These are phyloP conservation scores for Trametes maxima DNA, from an alignment of 768 basidiomycete genomes.

Conservation along the genomic window DNA sequence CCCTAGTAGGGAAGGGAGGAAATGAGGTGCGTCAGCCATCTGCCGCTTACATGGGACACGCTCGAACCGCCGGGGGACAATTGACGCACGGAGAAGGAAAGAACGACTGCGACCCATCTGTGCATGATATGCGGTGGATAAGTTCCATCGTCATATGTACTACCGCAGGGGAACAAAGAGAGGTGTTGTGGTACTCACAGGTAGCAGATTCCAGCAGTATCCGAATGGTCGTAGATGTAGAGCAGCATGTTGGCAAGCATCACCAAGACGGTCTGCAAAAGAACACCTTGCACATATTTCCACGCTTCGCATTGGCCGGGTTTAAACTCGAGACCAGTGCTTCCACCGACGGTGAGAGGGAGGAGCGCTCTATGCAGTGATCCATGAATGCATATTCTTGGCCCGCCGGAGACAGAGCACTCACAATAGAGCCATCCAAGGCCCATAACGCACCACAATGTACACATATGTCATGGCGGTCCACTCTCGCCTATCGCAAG, in stretches of 20 bases:
- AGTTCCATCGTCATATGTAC: background rate
- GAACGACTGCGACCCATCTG: conserved; percentile 32
- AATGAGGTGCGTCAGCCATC: too few species aligned
- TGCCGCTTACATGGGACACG: background rate
- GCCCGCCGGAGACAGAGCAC: background rate
- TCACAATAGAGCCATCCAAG: conserved; percentile 28
- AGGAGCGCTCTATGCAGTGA: conserved; percentile 22
- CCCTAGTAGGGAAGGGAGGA: conserved; percentile 13
- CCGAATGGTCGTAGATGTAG: conserved; percentile 28
- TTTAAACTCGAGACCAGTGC: conserved; percentile 25
- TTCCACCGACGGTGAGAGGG: conserved; percentile 27
- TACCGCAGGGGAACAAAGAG: too few species aligned
- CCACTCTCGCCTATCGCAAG: conserved; percentile 20
- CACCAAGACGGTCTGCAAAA: conserved; percentile 26
- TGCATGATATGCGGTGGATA: background rate
- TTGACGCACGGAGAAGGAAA: conserved; percentile 28
- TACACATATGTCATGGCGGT: conserved; percentile 28
- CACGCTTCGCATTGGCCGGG: conserved; percentile 23
- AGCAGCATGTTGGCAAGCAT: conserved; percentile 31
- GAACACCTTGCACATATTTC: conserved; percentile 26
- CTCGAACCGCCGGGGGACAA: background rate
- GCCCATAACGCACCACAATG: conserved; percentile 26
- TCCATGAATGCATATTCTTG: background rate
- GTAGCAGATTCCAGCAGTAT: conserved; percentile 31
- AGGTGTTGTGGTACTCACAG: conserved; percentile 19